A percentile compares a stretch with the other conserved stretches of the same genome.
These are phyloP conservation scores for Rhypophila decipiens DNA, from an alignment of 495 filamentous ascomycete species.

Conservation along the genomic window DNA sequence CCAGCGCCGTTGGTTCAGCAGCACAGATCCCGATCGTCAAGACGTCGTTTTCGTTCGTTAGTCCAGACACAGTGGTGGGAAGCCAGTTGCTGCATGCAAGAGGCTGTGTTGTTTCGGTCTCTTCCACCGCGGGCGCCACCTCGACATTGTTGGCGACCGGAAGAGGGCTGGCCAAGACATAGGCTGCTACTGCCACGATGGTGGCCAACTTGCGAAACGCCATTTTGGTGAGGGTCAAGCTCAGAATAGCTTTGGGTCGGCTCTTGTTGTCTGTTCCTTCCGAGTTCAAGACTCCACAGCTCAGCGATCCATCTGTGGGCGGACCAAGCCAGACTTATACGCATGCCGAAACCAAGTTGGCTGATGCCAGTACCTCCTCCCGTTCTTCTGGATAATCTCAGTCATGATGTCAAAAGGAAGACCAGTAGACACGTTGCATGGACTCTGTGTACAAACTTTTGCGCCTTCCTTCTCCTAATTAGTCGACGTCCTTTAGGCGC, in stretches of 20 bases:
- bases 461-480: no score
- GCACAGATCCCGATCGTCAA: slow-evolving; percentile 3
- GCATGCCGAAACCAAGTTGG: no score
- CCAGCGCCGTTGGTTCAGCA: slow-evolving; percentile 1
- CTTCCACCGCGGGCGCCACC: neutral
- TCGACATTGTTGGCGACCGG: neutral
- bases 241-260: neutral
- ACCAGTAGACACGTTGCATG: no score
- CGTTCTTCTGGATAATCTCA: no score
- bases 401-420: no score
- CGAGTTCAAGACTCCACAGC: no score
- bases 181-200: neutral
- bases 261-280: neutral
- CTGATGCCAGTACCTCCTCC: no score
- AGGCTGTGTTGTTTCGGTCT: neutral
- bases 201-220: neutral
- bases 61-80: neutral
- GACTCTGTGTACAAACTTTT: no score
- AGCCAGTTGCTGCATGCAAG: slow-evolving; percentile 4
- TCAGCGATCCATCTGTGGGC: no score
- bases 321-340: no score
- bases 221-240: neutral
- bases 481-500: no score
- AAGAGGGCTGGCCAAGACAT: neutral
- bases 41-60: neutral